Percentiles rank a stretch among this genome's conserved stretches.
phyloP scores from a whole-genome alignment of 2,329 filamentous ascomycete genomes.

The Fusarium robinianum region DNA sequence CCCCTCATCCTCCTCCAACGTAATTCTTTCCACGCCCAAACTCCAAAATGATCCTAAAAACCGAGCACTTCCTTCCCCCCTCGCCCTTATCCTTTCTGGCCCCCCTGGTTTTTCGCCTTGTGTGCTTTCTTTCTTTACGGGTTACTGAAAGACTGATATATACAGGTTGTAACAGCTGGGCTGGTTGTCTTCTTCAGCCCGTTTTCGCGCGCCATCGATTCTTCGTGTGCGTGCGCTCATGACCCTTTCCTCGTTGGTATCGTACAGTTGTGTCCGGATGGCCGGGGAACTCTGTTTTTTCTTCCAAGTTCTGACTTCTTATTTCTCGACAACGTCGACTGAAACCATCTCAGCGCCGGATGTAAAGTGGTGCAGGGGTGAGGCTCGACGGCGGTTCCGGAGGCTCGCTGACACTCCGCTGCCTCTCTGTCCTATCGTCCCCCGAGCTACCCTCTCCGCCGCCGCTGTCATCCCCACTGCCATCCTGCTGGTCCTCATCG shows the following conservation, averaged over 20 bases:
- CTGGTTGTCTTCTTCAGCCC: too few species aligned
- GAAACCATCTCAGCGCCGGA: constrained; percentile 34
- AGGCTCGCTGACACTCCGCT: constrained; percentile 57
- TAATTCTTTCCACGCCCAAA: too few species aligned
- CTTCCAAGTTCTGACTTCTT: too few species aligned
- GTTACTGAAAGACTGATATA: too few species aligned
- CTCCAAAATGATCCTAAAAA: too few species aligned
- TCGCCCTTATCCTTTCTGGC: too few species aligned
- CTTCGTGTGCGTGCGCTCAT: constrained; percentile 12
- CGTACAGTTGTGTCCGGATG: constrained; percentile 19
- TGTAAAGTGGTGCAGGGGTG: constrained; percentile 41
- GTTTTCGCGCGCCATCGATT: too few species aligned
- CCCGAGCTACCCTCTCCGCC: constrained; percentile 55
- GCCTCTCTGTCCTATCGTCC: constrained; percentile 61
- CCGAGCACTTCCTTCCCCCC: too few species aligned
- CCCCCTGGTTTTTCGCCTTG: too few species aligned
- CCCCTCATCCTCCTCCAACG: too few species aligned
- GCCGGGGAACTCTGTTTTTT: background rate
- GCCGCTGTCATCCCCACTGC: constrained; percentile 44
- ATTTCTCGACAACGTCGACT: background rate
- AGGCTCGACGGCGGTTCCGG: constrained; percentile 42
- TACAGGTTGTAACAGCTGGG: too few species aligned
- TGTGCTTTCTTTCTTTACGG: too few species aligned
- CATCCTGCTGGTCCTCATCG: constrained; percentile 57
- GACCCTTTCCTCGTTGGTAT: constrained; percentile 27